These are phyloP conservation scores for Tricholoma terreum DNA, from an alignment of 768 basidiomycete species.

Conservation along the genomic window DNA sequence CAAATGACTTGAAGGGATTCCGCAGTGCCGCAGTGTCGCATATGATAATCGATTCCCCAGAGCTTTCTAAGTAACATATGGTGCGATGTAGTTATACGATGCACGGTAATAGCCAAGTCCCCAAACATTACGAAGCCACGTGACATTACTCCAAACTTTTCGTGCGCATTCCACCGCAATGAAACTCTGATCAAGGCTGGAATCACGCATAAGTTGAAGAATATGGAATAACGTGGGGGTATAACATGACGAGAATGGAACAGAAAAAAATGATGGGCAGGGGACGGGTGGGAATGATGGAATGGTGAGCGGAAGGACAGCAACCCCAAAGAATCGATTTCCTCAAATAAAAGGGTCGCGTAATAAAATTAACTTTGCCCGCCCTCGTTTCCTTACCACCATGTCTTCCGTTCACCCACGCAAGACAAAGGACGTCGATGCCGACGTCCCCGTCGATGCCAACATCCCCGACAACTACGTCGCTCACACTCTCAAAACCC, in stretches of 20 bases:
- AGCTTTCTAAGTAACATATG: no score
- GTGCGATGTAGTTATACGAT: no score
- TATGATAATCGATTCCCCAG: no score
- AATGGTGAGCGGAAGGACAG: slow-evolving; percentile 1
- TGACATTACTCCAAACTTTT: neutral
- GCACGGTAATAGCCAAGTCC: no score
- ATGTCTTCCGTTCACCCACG: slow-evolving; percentile 30
- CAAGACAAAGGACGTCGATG: slow-evolving; percentile 15
- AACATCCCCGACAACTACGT: slow-evolving; percentile 84
- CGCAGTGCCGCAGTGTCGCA: no score
- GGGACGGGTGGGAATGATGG: slow-evolving; percentile 1
- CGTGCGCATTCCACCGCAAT: no score
- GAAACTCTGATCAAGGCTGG: neutral
- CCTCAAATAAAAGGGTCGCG: slow-evolving; percentile 15
- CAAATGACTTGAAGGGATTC: no score
- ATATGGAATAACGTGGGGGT: neutral
- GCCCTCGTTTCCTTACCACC: slow-evolving; percentile 5
- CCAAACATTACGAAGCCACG: slow-evolving; percentile 6
- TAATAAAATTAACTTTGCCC: slow-evolving; percentile 3
- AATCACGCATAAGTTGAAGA: neutral
- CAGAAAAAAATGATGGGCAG: slow-evolving; percentile 1
- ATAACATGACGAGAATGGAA: neutral
- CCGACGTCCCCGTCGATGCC: slow-evolving; percentile 44
- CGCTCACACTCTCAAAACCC: slow-evolving; percentile 64
- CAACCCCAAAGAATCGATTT: slow-evolving; percentile 19